Percentiles rank a stretch among this genome's conserved stretches.
Conservation (phyloP, 2,329 filamentous ascomycete species). For the Cercospora zeae-maydis region DNA sequence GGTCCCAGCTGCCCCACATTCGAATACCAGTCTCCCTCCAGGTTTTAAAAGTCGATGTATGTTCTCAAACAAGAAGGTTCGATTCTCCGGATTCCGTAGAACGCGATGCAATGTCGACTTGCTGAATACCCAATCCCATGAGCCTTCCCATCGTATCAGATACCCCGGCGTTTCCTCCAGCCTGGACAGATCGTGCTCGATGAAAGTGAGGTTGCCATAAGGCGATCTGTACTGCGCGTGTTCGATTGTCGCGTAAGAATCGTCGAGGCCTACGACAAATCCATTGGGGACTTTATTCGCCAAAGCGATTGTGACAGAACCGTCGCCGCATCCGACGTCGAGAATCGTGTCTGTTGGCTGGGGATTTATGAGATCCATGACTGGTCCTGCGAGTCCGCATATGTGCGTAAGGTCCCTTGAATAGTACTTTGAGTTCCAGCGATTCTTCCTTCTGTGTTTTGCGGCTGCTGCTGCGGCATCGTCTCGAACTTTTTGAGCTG, state of each 20-base stretch:
- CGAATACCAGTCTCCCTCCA: slow-evolving; percentile 60
- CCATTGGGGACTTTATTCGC: slow-evolving; percentile 30
- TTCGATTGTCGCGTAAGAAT: slow-evolving; percentile 39
- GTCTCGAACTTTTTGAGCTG: slow-evolving; percentile 7
- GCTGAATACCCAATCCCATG: slow-evolving; percentile 41
- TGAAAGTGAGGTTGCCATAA: slow-evolving; percentile 4
- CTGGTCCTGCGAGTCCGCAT: slow-evolving; percentile 38
- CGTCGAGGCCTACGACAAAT: slow-evolving; percentile 40
- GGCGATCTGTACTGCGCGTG: slow-evolving; percentile 26
- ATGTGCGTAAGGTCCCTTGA: slow-evolving; percentile 24
- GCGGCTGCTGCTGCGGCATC: slow-evolving; percentile 3
- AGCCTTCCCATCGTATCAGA: slow-evolving; percentile 21
- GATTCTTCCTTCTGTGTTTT: slow-evolving; percentile 8
- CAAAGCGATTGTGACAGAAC: slow-evolving; percentile 39
- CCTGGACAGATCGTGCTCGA: slow-evolving; percentile 9
- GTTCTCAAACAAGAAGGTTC: slow-evolving; percentile 51
- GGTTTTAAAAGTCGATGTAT: slow-evolving; percentile 53
- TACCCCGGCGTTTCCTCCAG: slow-evolving; percentile 5
- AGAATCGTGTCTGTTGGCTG: slow-evolving; percentile 37
- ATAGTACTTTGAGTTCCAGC: slow-evolving; percentile 7
- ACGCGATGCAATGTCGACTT: slow-evolving; percentile 47
- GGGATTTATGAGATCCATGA: slow-evolving; percentile 37
- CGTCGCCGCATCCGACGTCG: slow-evolving; percentile 41
- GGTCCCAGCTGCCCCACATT: slow-evolving; percentile 64
- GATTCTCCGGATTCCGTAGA: slow-evolving; percentile 47